Percentiles rank a stretch among this genome's conserved stretches.
These are phyloP conservation scores for Pholiota molesta DNA, from an alignment of 768 basidiomycete species.

Conservation along the genomic window DNA sequence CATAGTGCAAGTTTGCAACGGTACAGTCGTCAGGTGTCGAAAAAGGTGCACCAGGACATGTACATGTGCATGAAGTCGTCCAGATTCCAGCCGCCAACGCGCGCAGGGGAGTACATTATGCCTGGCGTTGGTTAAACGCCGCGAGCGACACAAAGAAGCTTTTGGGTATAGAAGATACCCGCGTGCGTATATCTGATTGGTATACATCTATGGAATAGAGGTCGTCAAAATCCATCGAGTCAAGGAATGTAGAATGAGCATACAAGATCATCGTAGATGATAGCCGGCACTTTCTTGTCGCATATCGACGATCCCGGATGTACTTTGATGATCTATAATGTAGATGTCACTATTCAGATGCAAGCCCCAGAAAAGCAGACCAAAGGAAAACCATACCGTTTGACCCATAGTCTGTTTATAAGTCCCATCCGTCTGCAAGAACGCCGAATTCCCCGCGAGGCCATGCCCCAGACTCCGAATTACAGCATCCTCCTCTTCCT, in stretches of 20 bases:
- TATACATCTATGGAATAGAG: slow-evolving; percentile 57
- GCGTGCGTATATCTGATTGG: slow-evolving; percentile 85
- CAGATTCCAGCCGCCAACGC: too few species aligned
- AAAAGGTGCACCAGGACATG: too few species aligned
- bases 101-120: slow-evolving; percentile 11
- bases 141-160: slow-evolving; percentile 35
- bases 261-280: slow-evolving; percentile 94
- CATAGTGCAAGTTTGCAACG: too few species aligned
- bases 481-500: slow-evolving; percentile 60
- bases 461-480: slow-evolving; percentile 76
- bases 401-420: slow-evolving; percentile 85
- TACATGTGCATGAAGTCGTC: too few species aligned
- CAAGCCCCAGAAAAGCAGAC: background rate
- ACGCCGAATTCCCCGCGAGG: slow-evolving; percentile 80
- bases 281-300: slow-evolving; percentile 82
- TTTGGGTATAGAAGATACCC: slow-evolving; percentile 83
- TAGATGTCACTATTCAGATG: background rate
- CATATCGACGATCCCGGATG: slow-evolving; percentile 86
- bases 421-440: slow-evolving; percentile 81
- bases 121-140: slow-evolving; percentile 26
- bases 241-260: slow-evolving; percentile 27
- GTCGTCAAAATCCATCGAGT: background rate
- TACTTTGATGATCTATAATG: slow-evolving; percentile 73
- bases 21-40: too few species aligned
- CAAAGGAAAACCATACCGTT: slow-evolving; percentile 43